A percentile compares a stretch with the other conserved stretches of the same genome.
Evolutionary conservation across 331 rosid species (phyloP).

Genomic region (Saraca asoca): DNA sequence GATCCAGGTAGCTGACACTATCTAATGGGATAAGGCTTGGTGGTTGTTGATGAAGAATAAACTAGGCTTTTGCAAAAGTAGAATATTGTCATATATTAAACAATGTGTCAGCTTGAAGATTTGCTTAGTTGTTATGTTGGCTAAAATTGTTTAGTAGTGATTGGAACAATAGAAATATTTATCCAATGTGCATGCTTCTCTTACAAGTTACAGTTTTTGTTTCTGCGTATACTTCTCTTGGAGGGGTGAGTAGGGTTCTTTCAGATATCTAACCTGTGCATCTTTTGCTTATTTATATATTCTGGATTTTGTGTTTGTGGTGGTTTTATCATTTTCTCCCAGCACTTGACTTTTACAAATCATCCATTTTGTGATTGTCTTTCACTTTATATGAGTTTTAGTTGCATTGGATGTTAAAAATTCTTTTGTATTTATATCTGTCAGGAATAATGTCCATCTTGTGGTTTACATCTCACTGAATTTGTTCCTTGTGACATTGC

Average conservation of each 20-base stretch:
- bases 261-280: not conserved
- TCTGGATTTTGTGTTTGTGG: not conserved
- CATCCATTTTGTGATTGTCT: not conserved
- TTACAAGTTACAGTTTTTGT: not conserved
- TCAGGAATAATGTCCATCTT: not conserved
- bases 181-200: not conserved
- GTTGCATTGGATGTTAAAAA: not conserved
- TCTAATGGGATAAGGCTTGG: no score
- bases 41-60: no score
- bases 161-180: not conserved
- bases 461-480: constrained; percentile 1
- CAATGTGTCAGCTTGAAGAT: not conserved
- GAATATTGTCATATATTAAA: no score
- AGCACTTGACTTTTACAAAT: not conserved
- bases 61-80: no score
- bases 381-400: constrained; percentile 4
- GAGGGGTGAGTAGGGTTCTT: not conserved
- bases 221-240: not conserved
- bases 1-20: no score
- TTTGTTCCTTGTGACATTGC: constrained; percentile 7
- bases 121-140: not conserved
- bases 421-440: not conserved
- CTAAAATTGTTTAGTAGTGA: not conserved
- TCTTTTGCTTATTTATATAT: not conserved
- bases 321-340: not conserved